Conservation (phyloP, 306 rosid genomes). For the Sophora flavescens region DNA sequence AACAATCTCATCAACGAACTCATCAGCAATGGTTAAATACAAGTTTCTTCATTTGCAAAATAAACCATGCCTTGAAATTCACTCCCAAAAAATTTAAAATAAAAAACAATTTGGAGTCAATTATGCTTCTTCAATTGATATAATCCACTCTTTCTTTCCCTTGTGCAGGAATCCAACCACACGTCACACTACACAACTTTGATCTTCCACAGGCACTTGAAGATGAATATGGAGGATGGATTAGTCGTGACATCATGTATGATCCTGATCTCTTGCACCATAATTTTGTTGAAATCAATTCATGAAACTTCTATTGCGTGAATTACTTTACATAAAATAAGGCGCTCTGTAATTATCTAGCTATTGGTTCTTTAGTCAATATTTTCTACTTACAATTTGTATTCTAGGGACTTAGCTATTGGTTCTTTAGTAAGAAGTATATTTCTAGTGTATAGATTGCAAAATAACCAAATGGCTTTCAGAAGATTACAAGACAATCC, state of each 20-base stretch:
- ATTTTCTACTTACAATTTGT: background rate
- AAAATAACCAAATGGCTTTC: slow-evolving; percentile 1
- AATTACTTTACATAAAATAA: background rate
- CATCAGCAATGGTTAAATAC: slow-evolving; percentile 56
- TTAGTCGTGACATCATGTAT: slow-evolving; percentile 65
- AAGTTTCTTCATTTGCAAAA: slow-evolving; percentile 19
- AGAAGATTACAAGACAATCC: background rate
- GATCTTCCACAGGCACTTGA: slow-evolving; percentile 84
- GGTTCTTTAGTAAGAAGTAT: background rate
- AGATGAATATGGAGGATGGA: slow-evolving; percentile 88
- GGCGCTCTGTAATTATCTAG: background rate
- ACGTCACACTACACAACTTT: slow-evolving; percentile 62
- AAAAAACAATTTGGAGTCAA: background rate
- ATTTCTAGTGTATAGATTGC: background rate
- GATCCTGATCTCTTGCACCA: slow-evolving; percentile 23
- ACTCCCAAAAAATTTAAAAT: background rate
- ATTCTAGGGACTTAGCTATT: background rate
- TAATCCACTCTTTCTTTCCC: slow-evolving; percentile 1
- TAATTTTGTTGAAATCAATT: slow-evolving; percentile 8
- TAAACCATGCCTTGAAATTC: slow-evolving; percentile 16
- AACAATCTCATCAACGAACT: slow-evolving; percentile 81
- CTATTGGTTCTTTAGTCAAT: background rate
- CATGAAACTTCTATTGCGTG: slow-evolving; percentile 2
- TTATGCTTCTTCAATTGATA: slow-evolving; percentile 12
- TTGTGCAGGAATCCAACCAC: slow-evolving; percentile 77